phyloP scores from a whole-genome alignment of 2,329 filamentous ascomycete species.

The Fusarium burgessii region DNA sequence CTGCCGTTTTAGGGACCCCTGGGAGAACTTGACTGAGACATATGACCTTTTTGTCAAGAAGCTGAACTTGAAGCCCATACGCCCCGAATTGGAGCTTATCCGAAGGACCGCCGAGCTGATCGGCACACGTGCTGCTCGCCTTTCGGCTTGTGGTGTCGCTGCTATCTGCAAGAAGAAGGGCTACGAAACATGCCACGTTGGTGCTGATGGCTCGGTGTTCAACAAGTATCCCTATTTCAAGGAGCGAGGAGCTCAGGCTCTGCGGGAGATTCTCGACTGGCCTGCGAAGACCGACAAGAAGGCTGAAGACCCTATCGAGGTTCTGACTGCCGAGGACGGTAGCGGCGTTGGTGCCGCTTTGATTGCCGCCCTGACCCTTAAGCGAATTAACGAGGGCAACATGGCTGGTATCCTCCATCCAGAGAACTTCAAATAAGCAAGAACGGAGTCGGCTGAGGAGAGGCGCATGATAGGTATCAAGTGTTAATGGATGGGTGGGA shows the following conservation, averaged over 20 bases:
- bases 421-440: slow-evolving; percentile 65
- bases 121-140: slow-evolving; percentile 90
- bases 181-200: slow-evolving; percentile 89
- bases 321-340: slow-evolving; percentile 92
- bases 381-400: slow-evolving; percentile 73
- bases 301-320: slow-evolving; percentile 87
- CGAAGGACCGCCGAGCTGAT: slow-evolving; percentile 93
- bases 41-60: slow-evolving; percentile 82
- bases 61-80: slow-evolving; percentile 77
- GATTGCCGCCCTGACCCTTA: slow-evolving; percentile 81
- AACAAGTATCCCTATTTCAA: slow-evolving; percentile 99
- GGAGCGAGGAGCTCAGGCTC: slow-evolving; percentile 85
- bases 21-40: slow-evolving; percentile 93
- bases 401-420: slow-evolving; percentile 73
- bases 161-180: slow-evolving; percentile 98
- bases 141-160: slow-evolving; percentile 94
- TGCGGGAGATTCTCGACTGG: slow-evolving; percentile 97
- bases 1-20: slow-evolving; percentile 76
- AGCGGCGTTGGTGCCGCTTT: slow-evolving; percentile 96
- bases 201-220: slow-evolving; percentile 96
- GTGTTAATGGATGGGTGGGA: slow-evolving; percentile 26
- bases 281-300: slow-evolving; percentile 73
- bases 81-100: slow-evolving; percentile 87
- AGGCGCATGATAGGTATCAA: slow-evolving; percentile 29
- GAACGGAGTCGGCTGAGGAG: slow-evolving; percentile 6